Base-by-base conservation (phyloP, 2,329 filamentous ascomycete genomes). In the Rhynchosporium agropyri region DNA sequence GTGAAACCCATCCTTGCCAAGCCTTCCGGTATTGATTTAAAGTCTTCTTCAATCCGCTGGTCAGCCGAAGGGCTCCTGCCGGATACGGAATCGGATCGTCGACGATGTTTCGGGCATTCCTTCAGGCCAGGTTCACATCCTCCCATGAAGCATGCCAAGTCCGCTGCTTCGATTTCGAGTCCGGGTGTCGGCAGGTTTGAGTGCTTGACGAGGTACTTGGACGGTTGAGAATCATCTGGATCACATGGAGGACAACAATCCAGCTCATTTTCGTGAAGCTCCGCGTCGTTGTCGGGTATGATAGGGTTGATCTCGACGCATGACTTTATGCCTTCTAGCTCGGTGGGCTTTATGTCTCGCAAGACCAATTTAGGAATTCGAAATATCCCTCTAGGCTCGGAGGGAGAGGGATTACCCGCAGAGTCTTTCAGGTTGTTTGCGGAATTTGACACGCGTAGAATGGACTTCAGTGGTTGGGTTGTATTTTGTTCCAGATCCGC, bases 71-170 rank as follows among this genome's bases (percentile, higher is more conserved):
- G 5, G 7, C 58, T 49, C 46, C 48, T 38, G 13, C 15, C 15
- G 9, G 53, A 45, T 13, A 50, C n/a, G 5, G 61, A 58, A 36
- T 59, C 38, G 28, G 57, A 50, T 36, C 63, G 54, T 15, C 53
- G 60, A 36, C 56, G 57, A 61, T 70, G 68, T 33, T 54, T 63
- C 40, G 58, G 38, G 59, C 67, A 70, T 10, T 68, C 61, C 12
- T 60, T 48, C n/a, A 62, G 54, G 15, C 63, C 64, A 20, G 68
- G 66, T 15, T 65, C 57, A 55, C 67, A 71, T 20, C 66, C 68
- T 10, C 63, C 63, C 31, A 71, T 60, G 40, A 69, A 71, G 50
- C 69, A 71, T 51, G 66, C 68, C 26, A 71, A 59, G 59, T 70
- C 69, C 48, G 61, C 62, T 15, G 67, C 63, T 38, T 68, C 63